Evolutionary conservation across 345 rosid genomes (phyloP), one percentile per base, ranked within the genome.

Genomic region (Punica granatum): DNA sequence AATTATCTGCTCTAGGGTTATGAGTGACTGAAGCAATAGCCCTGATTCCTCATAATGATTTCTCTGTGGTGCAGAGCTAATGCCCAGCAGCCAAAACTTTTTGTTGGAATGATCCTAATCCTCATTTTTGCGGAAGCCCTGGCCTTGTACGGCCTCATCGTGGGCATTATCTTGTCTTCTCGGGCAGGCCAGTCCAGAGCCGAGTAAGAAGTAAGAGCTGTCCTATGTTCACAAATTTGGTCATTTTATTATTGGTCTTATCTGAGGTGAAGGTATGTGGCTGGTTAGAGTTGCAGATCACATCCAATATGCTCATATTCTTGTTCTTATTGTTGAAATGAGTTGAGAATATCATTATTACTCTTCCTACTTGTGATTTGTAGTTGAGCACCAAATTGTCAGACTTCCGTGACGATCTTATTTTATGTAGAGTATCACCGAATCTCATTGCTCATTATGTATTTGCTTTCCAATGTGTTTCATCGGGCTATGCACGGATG

Each of bases 121-220:
- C 85, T 78, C 74, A 81, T 81, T 43, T 80, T 80, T 7, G 84
- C 84, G 2, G 84, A 78, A 67, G 85, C 82, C 0, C 64, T 81
- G 78, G 85, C 85, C 35, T 72, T 81, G 30, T 81, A 78, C 19
- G 85, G 85, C 1, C 85, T 81, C 51, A 81, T 81, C 26, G 82
- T 78, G 36, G 85, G 85, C 53, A 81, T 81, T 74, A 81, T 81
- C 76, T 67, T 81, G 69, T 81, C 85, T 39, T 81, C 82, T 64
- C 79, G 85, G 25, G 85, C 82, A 51, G 85, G 85, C 69, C 85
- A 81, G 80, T 81, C 85, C 28, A 78, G 82, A 78, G 85, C 85
- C 1, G 85, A 78, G 3, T 81, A 63, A 78, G 80, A 64, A 58
- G 68, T 16, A 53, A 69, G 35, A 33, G 63, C 42, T 33, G 23